Conservation (phyloP, 2,329 filamentous ascomycete species). For the Didymosphaeria variabile region DNA sequence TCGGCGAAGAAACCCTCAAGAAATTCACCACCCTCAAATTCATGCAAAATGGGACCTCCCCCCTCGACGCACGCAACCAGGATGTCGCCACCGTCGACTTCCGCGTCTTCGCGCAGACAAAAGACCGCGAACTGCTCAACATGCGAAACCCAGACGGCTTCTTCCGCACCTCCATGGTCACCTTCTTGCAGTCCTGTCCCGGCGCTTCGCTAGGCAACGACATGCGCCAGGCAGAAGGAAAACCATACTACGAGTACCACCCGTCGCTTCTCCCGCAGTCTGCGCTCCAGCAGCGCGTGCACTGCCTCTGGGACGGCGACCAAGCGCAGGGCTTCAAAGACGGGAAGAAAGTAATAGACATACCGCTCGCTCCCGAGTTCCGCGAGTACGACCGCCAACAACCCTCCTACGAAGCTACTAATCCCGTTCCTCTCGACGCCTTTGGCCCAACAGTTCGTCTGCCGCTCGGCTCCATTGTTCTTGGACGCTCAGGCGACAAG, state of each 20-base stretch:
- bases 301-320: constrained; percentile 37
- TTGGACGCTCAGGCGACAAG: constrained; percentile 46
- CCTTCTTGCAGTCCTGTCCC: constrained; percentile 54
- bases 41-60: constrained; percentile 46
- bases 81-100: constrained; percentile 61
- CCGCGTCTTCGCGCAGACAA: constrained; percentile 59
- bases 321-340: constrained; percentile 24
- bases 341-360: constrained; percentile 20
- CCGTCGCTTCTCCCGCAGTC: constrained; percentile 47
- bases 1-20: constrained; percentile 46
- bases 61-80: constrained; percentile 50
- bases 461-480: constrained; percentile 51
- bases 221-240: constrained; percentile 36
- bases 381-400: constrained; percentile 39
- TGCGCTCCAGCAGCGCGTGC: constrained; percentile 37
- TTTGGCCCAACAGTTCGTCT: constrained; percentile 50
- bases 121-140: constrained; percentile 50
- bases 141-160: constrained; percentile 53
- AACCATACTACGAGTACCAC: constrained; percentile 53
- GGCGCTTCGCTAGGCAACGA: constrained; percentile 46
- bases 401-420: constrained; percentile 43
- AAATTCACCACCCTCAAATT: constrained; percentile 55
- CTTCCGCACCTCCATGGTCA: constrained; percentile 51
- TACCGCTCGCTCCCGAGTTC: constrained; percentile 25
- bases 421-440: constrained; percentile 32